Percentiles rank a stretch among this genome's conserved stretches.
These are phyloP conservation scores for Candida sojae DNA, from an alignment of 1,139 yeast species.

Conservation along the genomic window DNA sequence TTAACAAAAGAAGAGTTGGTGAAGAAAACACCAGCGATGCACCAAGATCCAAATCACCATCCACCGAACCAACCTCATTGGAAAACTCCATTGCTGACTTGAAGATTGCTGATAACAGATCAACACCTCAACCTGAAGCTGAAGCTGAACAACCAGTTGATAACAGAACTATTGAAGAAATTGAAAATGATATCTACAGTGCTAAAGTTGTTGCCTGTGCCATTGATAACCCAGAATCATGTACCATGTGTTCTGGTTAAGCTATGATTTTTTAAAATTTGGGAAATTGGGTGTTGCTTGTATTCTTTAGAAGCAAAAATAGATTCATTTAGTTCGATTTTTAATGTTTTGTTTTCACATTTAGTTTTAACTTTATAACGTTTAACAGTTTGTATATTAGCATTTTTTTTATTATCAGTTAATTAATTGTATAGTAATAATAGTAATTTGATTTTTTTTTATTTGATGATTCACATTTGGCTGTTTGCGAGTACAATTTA, in stretches of 20 bases:
- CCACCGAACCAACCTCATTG: slow-evolving; percentile 52
- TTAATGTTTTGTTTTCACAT: not conserved
- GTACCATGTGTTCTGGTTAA: slow-evolving; percentile 98
- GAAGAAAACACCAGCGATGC: slow-evolving; percentile 28
- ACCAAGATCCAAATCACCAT: slow-evolving; percentile 31
- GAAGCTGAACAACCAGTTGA: slow-evolving; percentile 16
- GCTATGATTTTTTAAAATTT: not conserved
- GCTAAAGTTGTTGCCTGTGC: slow-evolving; percentile 96
- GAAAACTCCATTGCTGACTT: slow-evolving; percentile 51
- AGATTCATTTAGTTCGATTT: slow-evolving; percentile 2
- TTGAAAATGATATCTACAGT: slow-evolving; percentile 75
- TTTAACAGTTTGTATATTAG: slow-evolving; percentile 3
- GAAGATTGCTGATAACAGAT: slow-evolving; percentile 26
- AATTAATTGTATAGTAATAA: slow-evolving; percentile 1
- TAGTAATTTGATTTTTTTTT: no score
- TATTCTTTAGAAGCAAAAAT: not conserved
- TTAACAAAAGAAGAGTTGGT: slow-evolving; percentile 26
- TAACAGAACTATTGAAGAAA: slow-evolving; percentile 17
- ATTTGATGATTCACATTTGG: no score
- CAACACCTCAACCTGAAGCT: slow-evolving; percentile 17
- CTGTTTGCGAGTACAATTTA: no score
- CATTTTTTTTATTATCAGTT: not conserved
- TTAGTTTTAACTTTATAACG: not conserved
- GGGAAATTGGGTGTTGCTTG: not conserved
- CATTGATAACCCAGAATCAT: slow-evolving; percentile 92